Base-by-base conservation (phyloP, 2,329 filamentous ascomycete genomes). In the Sordariomycetes sp. region DNA sequence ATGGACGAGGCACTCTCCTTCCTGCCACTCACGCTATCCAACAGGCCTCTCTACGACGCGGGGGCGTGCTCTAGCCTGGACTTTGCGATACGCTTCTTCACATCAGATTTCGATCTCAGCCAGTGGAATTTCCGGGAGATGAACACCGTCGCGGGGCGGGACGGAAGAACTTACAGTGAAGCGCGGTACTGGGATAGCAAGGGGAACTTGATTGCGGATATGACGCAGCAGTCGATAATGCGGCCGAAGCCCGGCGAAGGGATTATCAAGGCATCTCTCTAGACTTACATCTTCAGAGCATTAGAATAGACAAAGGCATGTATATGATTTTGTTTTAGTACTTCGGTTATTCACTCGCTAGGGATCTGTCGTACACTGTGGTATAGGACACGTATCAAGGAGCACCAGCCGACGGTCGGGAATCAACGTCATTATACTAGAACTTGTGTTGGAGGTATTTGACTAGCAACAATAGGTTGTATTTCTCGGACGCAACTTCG, bases 161-260 rank as follows among this genome's bases (percentile, higher is more conserved):
- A 65, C 45, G 74, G 72, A 5, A 65, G 75, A 52, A 69, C 71
- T 12, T 76, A 68, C 61, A 66, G 64, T 6, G 74, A 76, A 63
- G 63, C 61, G 2, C 66, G 70, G 59, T 54, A 77, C 4, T 76
- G 68, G 68, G 68, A 76, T 63, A 63, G 66, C 59, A 54, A 65
- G 22, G 72, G 74, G 3, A 68, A 62, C 45, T 63, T 74, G 61
- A 67, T 76, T 8, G 74, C 72, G 20, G 66, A 60, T 59, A 76
- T 76, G 73, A 73, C 69, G 24, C 74, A 77, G 65, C 71, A 75
- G 64, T 65, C 61, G 5, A 67, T 67, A 25, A 53, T 67, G 60
- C 54, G 64, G 52, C 61, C 63, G 3, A 58, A 58, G 53, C 56
- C 56, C 5, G 52, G 20, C 3, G 28, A 55, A 5, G 45, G 5